Base-by-base conservation (phyloP, 2,329 filamentous ascomycete genomes). In the Pseudocercospora vitis region DNA sequence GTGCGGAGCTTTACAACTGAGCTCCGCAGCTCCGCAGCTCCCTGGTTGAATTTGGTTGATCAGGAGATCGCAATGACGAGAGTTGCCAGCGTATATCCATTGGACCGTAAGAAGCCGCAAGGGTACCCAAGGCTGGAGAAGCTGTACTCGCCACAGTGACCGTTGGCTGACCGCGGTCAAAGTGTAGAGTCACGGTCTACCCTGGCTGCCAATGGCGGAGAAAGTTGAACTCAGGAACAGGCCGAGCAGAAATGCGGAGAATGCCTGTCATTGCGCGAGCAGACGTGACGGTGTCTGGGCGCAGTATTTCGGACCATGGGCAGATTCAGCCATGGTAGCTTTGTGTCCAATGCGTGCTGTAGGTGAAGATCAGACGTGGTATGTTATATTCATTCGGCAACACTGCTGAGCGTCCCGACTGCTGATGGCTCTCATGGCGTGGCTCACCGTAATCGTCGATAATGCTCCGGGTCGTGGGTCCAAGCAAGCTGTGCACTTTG, bases 211-310 rank as follows among this genome's bases (percentile, higher is more conserved):
- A 40, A 46, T 42, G 21, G 32, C 24, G 40, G 48, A 50, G 52
- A 46, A 40, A 40, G 32, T 48, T 47, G 52, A 50, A 23, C 12
- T 40, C 31, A 18, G 18, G 37, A 29, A 29, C 39, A 33, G 33
- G 33, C 40, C 31, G 37, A 48, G 42, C 19, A 42, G 18, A n/a
- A 55, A 44, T 55, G 52, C 52, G 52, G 52, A 55, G 52, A 55
- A 55, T 55, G 52, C 52, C 52, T 55, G 52, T 42, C 37, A 42
- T 16, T 23, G 3, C 23, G 37, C 35, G 37, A 40, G 37, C 16
- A 40, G 37, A 40, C n/a, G 9, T 12, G 19, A 19, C 37, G 37
- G 37, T 40, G 16, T 40, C 37, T 21, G 16, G 37, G 37, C 37
- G 37, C 19, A 11, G 7, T 19, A 40, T 7, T 12, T 19, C 37